These are phyloP conservation scores for Prillingera fragicola DNA, from an alignment of 1,284 basidiomycete genomes.

Conservation along the genomic window DNA sequence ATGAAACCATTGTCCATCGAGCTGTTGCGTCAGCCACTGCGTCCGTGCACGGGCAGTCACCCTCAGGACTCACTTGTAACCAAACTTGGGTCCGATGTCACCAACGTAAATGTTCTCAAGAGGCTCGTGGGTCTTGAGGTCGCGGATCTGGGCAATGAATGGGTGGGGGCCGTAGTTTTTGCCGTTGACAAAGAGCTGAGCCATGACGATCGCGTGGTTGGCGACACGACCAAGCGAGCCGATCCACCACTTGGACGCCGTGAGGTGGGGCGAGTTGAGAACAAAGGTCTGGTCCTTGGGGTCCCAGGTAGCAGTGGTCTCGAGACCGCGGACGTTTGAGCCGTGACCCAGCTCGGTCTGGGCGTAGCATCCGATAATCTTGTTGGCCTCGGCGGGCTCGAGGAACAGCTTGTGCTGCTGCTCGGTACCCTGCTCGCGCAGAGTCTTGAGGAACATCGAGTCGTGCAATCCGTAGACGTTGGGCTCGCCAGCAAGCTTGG, in stretches of 20 bases:
- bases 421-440: conserved; percentile 16
- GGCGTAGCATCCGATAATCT: conserved; percentile 54
- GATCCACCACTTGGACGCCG: conserved; percentile 56
- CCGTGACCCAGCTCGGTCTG: conserved; percentile 53
- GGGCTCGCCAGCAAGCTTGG: conserved; percentile 13
- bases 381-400: conserved; percentile 9
- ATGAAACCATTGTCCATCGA: conserved; percentile 53
- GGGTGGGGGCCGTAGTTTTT: conserved; percentile 56
- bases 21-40: conserved; percentile 4
- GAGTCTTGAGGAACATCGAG: conserved; percentile 14
- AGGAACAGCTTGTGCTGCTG: conserved; percentile 22
- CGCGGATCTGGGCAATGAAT: conserved; percentile 54
- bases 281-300: conserved; percentile 53
- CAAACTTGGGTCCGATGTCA: conserved; percentile 59
- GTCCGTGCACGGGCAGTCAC: conserved; percentile 3
- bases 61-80: conserved; percentile 52
- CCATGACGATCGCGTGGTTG: conserved; percentile 56
- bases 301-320: conserved; percentile 57
- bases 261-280: conserved; percentile 53
- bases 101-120: conserved; percentile 55
- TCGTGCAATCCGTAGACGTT: conserved; percentile 20
- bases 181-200: conserved; percentile 54
- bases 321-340: conserved; percentile 56
- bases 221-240: conserved; percentile 56
- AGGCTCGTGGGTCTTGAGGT: conserved; percentile 52